These are phyloP conservation scores for Aspergillus panamensis DNA, from an alignment of 495 filamentous ascomycete species.

Conservation along the genomic window DNA sequence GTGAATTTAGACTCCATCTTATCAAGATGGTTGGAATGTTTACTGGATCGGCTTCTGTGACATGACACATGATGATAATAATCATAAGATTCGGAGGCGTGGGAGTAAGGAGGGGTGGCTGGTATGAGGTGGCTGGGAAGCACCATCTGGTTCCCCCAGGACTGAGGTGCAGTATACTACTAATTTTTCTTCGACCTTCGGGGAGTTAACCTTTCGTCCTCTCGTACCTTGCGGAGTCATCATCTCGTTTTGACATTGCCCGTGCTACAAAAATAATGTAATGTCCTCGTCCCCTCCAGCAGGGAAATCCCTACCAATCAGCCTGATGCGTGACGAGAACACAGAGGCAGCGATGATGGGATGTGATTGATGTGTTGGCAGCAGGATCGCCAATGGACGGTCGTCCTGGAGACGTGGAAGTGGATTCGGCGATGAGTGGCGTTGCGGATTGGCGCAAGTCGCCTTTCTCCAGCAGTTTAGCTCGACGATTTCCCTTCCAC, in stretches of 20 bases:
- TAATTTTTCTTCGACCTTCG: not conserved
- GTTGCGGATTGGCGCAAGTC: not conserved
- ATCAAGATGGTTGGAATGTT: not conserved
- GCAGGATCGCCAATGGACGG: constrained; percentile 15
- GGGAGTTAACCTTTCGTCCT: not conserved
- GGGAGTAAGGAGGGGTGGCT: not conserved
- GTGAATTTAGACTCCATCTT: not conserved
- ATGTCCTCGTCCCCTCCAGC: constrained; percentile 2
- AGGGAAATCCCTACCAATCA: constrained; percentile 15
- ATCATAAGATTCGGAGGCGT: not conserved
- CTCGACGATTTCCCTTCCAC: constrained; percentile 3
- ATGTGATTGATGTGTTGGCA: constrained; percentile 23
- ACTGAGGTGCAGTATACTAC: not conserved
- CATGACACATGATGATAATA: not conserved
- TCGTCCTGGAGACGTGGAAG: constrained; percentile 16
- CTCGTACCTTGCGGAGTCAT: not conserved
- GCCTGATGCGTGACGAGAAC: not conserved
- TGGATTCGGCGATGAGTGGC: not conserved
- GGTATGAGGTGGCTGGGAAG: not conserved
- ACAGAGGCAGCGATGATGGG: constrained; percentile 5
- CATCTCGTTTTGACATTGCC: not conserved
- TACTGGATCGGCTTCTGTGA: not conserved
- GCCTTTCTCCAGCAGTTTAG: not conserved
- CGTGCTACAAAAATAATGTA: constrained; percentile 2
- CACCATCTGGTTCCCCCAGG: not conserved